A percentile compares a stretch with the other conserved stretches of the same genome.
Evolutionary conservation across 306 rosid genomes (phyloP).

Genomic region (Rosa lucieae): DNA sequence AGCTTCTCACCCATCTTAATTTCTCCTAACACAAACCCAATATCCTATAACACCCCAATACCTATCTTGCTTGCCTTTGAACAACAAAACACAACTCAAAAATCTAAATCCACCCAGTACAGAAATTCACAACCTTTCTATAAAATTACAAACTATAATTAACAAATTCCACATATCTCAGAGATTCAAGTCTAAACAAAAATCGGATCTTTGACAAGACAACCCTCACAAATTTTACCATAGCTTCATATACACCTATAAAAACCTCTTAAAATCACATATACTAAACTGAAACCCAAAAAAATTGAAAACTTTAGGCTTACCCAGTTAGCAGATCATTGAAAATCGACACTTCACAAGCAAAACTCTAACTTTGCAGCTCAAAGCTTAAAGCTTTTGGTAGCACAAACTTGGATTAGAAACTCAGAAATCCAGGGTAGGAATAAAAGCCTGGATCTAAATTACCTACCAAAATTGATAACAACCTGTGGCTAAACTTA

Average conservation of each 20-base stretch:
- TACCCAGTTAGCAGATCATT: conserved; percentile 18
- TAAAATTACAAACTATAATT: not conserved
- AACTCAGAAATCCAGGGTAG: not conserved
- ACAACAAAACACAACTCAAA: not conserved
- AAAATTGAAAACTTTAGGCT: not conserved
- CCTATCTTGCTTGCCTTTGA: not conserved
- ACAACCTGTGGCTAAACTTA: conserved; percentile 4
- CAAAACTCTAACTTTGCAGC: conserved; percentile 2
- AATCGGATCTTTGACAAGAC: conserved; percentile 11
- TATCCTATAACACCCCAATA: conserved; percentile 17
- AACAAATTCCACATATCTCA: conserved; percentile 16
- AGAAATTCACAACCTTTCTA: not conserved
- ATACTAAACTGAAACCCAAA: not conserved
- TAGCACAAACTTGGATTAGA: conserved; percentile 3
- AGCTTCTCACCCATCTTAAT: conserved; percentile 57
- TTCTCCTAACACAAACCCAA: conserved; percentile 26
- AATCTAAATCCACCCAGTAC: not conserved
- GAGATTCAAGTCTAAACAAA: conserved; percentile 15
- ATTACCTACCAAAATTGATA: conserved; percentile 26
- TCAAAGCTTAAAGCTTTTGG: not conserved
- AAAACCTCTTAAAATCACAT: conserved; percentile 9
- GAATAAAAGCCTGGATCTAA: not conserved
- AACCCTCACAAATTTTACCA: not conserved
- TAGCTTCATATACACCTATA: conserved; percentile 8
- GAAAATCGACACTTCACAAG: not conserved